Evolutionary conservation across 352 stramenopile species (phyloP).

Genomic region (Pythium aphanidermatum): DNA sequence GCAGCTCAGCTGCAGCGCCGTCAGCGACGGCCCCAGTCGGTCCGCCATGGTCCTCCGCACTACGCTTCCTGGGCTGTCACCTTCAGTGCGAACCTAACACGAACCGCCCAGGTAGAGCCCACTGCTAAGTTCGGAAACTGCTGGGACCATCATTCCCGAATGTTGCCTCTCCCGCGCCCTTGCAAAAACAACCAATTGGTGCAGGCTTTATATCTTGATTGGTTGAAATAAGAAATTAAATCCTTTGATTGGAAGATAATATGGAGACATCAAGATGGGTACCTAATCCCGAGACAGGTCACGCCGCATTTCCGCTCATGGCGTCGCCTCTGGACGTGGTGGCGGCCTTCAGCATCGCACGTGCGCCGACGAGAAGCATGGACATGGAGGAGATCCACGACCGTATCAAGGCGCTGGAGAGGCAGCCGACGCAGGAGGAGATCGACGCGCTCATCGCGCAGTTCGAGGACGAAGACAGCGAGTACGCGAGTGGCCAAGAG

Average conservation of each 20-base stretch:
- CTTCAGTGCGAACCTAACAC: not conserved
- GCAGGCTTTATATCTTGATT: no score
- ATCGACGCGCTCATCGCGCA: conserved; percentile 56
- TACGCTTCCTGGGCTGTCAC: no score
- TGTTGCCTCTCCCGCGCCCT: no score
- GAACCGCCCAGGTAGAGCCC: no score
- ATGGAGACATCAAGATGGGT: conserved; percentile 4
- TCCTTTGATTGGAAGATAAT: no score
- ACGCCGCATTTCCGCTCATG: no score
- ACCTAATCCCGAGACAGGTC: no score
- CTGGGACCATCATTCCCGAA: not conserved
- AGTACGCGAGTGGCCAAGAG: conserved; percentile 10
- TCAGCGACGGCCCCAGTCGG: conserved; percentile 26
- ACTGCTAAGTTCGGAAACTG: conserved; percentile 1
- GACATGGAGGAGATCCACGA: conserved; percentile 45
- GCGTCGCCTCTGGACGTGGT: conserved; percentile 33
- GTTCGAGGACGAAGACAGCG: conserved; percentile 21
- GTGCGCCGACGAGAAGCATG: conserved; percentile 18
- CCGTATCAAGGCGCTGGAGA: conserved; percentile 42
- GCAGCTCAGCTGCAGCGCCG: conserved; percentile 65
- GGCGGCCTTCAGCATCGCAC: conserved; percentile 28
- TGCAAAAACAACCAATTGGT: no score
- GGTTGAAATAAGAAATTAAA: not conserved
- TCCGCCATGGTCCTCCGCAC: conserved; percentile 19
- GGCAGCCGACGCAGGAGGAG: conserved; percentile 44